phyloP scores from a whole-genome alignment of 2,329 filamentous ascomycete genomes.

The Aureobasidium leucospermi region DNA sequence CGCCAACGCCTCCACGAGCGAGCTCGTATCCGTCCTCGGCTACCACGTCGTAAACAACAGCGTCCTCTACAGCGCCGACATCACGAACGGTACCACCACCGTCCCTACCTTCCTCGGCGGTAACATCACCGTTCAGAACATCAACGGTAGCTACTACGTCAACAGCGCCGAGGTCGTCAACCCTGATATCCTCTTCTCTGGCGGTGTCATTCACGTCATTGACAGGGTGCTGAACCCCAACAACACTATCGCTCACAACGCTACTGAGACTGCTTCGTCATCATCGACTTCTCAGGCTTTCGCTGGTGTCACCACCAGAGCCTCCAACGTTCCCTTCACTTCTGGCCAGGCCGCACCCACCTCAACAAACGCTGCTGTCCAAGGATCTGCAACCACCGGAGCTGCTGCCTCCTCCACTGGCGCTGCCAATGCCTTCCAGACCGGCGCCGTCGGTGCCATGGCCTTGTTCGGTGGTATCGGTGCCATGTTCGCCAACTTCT shows the following conservation, averaged over 20 bases:
- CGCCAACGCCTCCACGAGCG: constrained; percentile 37
- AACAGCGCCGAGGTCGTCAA: constrained; percentile 37
- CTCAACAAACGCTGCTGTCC: constrained; percentile 24
- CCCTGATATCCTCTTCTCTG: constrained; percentile 36
- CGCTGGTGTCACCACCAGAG: constrained; percentile 42
- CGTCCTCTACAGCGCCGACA: constrained; percentile 40
- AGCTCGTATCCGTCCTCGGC: constrained; percentile 47
- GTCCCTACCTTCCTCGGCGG: constrained; percentile 32
- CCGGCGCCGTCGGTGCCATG: constrained; percentile 38
- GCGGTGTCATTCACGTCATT: constrained; percentile 44
- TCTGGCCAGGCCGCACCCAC: constrained; percentile 43
- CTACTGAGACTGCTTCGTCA: constrained; percentile 25
- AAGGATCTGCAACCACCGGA: constrained; percentile 17
- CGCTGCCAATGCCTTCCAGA: constrained; percentile 28
- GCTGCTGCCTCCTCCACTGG: constrained; percentile 22
- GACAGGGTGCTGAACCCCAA: constrained; percentile 54
- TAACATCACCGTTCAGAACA: constrained; percentile 34
- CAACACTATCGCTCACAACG: constrained; percentile 34
- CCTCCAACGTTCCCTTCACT: constrained; percentile 47
- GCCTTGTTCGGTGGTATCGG: constrained; percentile 41
- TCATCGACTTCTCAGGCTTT: constrained; percentile 46
- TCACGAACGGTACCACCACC: constrained; percentile 10
- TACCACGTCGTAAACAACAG: constrained; percentile 58
- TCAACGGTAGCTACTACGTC: constrained; percentile 33
- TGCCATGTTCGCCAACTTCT: constrained; percentile 23